Evolutionary conservation across 805 yeast species (phyloP).

Genomic region (Saccharomycopsis sp.): DNA sequence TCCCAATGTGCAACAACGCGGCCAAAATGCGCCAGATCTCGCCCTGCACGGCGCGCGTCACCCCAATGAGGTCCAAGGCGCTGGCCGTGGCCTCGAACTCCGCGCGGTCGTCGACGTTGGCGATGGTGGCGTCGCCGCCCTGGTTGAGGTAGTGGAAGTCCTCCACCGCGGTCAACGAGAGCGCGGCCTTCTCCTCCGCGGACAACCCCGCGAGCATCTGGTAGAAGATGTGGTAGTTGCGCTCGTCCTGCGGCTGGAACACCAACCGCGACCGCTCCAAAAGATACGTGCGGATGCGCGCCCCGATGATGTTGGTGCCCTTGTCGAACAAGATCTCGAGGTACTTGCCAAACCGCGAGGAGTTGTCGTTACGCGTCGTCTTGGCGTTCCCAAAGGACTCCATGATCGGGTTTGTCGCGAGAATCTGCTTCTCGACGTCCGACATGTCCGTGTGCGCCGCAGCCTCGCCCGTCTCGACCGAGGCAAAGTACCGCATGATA

Average conservation of each 20-base stretch:
- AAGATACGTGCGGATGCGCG: slow-evolving; percentile 85
- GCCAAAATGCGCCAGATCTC: slow-evolving; percentile 76
- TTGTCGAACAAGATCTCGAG: slow-evolving; percentile 82
- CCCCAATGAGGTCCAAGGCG: slow-evolving; percentile 77
- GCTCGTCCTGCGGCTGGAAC: slow-evolving; percentile 83
- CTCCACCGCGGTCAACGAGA: slow-evolving; percentile 56
- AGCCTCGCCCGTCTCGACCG: slow-evolving; percentile 52
- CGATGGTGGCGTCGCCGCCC: slow-evolving; percentile 68
- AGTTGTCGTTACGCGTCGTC: slow-evolving; percentile 94
- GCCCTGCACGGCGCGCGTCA: slow-evolving; percentile 48
- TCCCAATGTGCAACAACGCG: slow-evolving; percentile 88
- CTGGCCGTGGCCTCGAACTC: slow-evolving; percentile 73
- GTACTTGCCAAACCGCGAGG: slow-evolving; percentile 96
- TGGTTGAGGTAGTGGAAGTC: slow-evolving; percentile 82
- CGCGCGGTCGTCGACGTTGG: slow-evolving; percentile 72
- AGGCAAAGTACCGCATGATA: slow-evolving; percentile 95
- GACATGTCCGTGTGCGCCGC: slow-evolving; percentile 59
- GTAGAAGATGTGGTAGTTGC: slow-evolving; percentile 92
- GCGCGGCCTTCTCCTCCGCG: slow-evolving; percentile 44
- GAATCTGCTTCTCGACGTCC: slow-evolving; percentile 84
- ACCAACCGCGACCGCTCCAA: slow-evolving; percentile 92
- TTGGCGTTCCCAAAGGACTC: slow-evolving; percentile 99
- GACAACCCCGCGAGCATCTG: slow-evolving; percentile 68
- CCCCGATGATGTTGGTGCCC: slow-evolving; percentile 79
- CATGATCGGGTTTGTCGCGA: slow-evolving; percentile 95